These are phyloP conservation scores for Colletotrichum cordylinicola DNA, from an alignment of 2,329 filamentous ascomycete genomes.

Conservation along the genomic window DNA sequence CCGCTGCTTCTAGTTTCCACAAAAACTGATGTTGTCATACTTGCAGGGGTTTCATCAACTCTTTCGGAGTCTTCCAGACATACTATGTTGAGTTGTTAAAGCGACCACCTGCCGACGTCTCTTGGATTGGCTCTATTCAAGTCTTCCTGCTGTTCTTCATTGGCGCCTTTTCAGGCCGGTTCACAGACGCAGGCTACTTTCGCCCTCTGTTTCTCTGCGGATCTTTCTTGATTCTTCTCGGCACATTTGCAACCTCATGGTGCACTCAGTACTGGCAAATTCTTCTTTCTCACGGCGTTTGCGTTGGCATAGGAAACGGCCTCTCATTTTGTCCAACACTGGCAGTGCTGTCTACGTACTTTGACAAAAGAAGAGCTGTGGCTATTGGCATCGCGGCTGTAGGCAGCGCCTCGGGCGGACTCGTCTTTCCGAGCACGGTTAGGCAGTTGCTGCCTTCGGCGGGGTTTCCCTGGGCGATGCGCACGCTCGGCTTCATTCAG, in stretches of 20 bases:
- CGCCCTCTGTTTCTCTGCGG: conserved; percentile 41
- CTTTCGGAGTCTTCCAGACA: conserved; percentile 50
- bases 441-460: conserved; percentile 46
- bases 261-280: conserved; percentile 53
- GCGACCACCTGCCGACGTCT: conserved; percentile 40
- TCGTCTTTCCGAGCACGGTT: conserved; percentile 50
- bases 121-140: conserved; percentile 51
- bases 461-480: conserved; percentile 61
- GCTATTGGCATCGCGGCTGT: conserved; percentile 65
- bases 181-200: conserved; percentile 51
- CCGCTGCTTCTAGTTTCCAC: background rate
- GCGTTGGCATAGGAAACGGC: conserved; percentile 57
- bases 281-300: conserved; percentile 54
- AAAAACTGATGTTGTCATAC: background rate
- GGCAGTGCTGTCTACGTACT: conserved; percentile 68
- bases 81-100: conserved; percentile 44
- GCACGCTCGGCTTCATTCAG: conserved; percentile 53
- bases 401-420: conserved; percentile 60
- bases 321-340: conserved; percentile 63
- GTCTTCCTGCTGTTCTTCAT: conserved; percentile 47
- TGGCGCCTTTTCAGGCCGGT: conserved; percentile 45
- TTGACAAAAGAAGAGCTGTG: conserved; percentile 57
- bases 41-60: conserved; percentile 48
- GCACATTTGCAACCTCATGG: conserved; percentile 50
- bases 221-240: conserved; percentile 43